Evolutionary conservation across 257 asterid species (phyloP).

Genomic region (Linderniella brevidens): DNA sequence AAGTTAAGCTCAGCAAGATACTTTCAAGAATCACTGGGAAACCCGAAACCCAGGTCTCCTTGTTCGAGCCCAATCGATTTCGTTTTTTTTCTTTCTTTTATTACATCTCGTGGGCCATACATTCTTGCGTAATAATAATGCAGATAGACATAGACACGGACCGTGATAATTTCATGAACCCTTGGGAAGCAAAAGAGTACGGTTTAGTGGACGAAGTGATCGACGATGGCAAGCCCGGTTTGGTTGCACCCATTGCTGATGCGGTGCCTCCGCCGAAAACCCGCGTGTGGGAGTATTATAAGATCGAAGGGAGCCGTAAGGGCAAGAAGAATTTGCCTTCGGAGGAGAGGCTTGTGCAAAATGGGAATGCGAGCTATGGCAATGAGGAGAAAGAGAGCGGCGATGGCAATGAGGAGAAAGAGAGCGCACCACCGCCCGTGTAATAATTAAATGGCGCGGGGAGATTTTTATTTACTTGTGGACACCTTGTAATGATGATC

Average conservation of each 20-base stretch:
- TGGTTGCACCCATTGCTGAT: slow-evolving; percentile 72
- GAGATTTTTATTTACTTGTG: no score
- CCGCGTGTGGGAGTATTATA: slow-evolving; percentile 52
- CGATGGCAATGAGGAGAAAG: slow-evolving; percentile 19
- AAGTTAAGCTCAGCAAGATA: slow-evolving; percentile 68
- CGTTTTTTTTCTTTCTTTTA: not conserved
- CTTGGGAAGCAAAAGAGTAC: slow-evolving; percentile 93
- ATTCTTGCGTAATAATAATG: not conserved
- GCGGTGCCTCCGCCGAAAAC: slow-evolving; percentile 61
- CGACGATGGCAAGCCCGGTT: slow-evolving; percentile 89
- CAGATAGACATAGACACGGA: slow-evolving; percentile 35
- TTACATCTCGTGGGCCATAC: not conserved
- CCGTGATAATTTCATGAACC: slow-evolving; percentile 71
- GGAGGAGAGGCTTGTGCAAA: slow-evolving; percentile 35
- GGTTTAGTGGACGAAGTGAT: slow-evolving; percentile 80
- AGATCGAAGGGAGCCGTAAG: slow-evolving; percentile 40
- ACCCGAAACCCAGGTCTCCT: slow-evolving; percentile 61
- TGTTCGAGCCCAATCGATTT: slow-evolving; percentile 1
- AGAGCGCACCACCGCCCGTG: slow-evolving; percentile 28
- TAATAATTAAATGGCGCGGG: slow-evolving; percentile 9
- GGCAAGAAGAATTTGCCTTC: slow-evolving; percentile 60
- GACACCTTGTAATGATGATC: no score
- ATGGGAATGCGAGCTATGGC: slow-evolving; percentile 18
- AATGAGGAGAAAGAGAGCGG: slow-evolving; percentile 19
- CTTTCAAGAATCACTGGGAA: slow-evolving; percentile 73